Evolutionary conservation across 169 alveolate genomes (phyloP).

Genomic region (Cryptosporidium andersoni): DNA sequence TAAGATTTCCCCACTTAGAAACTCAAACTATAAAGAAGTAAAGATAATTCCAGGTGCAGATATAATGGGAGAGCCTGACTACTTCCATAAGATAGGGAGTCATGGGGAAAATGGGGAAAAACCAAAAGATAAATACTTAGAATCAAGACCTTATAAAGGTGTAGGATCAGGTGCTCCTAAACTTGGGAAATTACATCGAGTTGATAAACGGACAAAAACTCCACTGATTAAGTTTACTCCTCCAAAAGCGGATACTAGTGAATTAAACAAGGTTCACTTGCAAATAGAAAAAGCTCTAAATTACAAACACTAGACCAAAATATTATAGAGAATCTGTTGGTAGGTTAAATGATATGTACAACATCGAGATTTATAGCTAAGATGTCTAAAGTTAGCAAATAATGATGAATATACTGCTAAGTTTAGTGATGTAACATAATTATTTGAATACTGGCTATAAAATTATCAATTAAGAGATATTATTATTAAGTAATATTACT

Average conservation of each 20-base stretch:
- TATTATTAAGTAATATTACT: too few relatives aligned
- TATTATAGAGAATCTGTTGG: too few relatives aligned
- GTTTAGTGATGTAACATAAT: too few relatives aligned
- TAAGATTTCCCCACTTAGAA: background rate
- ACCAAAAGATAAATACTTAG: slow-evolving; percentile 5
- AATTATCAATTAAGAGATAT: too few relatives aligned
- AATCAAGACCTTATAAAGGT: slow-evolving; percentile 39
- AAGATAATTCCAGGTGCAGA: slow-evolving; percentile 38
- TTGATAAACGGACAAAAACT: background rate
- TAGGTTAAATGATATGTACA: too few relatives aligned
- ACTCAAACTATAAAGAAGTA: background rate
- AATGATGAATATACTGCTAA: too few relatives aligned
- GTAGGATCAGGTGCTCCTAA: slow-evolving; percentile 47
- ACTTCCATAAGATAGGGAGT: background rate
- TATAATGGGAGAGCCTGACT: slow-evolving; percentile 32
- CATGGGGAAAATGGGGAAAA: background rate
- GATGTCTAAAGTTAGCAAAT: too few relatives aligned
- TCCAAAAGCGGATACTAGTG: slow-evolving; percentile 6
- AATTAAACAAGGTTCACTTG: slow-evolving; percentile 8
- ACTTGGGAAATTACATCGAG: slow-evolving; percentile 13
- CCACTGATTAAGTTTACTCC: background rate
- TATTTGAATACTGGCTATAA: too few relatives aligned
- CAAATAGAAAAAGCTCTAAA: background rate
- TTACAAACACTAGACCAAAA: too few relatives aligned
- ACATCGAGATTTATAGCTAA: too few relatives aligned